Evolutionary conservation across 192 early-diverging fungal species (phyloP).

Genomic region (Irineochytrium annulatum): DNA sequence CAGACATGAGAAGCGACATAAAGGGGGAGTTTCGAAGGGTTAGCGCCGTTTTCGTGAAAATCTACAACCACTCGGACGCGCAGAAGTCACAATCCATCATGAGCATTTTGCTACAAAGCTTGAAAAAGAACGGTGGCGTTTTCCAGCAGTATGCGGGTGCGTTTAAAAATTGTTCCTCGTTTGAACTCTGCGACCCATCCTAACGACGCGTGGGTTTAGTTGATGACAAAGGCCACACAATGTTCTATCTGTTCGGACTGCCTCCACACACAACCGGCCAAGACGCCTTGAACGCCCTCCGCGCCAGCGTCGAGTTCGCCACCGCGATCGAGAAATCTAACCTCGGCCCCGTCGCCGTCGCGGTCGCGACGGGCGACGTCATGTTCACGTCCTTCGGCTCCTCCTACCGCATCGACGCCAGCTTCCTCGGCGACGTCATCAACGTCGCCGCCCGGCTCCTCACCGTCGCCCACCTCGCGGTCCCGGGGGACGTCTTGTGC

Average conservation of each 20-base stretch:
- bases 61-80: not conserved
- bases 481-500: not conserved
- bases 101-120: not conserved
- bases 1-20: not conserved
- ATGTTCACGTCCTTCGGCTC: not conserved
- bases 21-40: not conserved
- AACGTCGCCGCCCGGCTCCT: not conserved
- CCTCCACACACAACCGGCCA: too few relatives aligned
- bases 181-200: not conserved
- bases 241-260: too few relatives aligned
- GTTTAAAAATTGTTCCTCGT: not conserved
- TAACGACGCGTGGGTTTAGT: not conserved
- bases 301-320: not conserved
- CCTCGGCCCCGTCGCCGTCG: not conserved
- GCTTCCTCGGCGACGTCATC: constrained; percentile 1
- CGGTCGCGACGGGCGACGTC: not conserved
- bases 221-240: too few relatives aligned
- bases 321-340: not conserved
- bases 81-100: not conserved
- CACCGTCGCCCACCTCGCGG: too few relatives aligned
- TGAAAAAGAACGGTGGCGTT: not conserved
- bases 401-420: not conserved
- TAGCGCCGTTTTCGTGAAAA: not conserved
- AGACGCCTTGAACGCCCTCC: too few relatives aligned
- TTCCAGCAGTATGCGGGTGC: constrained; percentile 3